Conservation (phyloP, 1,284 basidiomycete genomes). For the Moniliophthora roreri region DNA sequence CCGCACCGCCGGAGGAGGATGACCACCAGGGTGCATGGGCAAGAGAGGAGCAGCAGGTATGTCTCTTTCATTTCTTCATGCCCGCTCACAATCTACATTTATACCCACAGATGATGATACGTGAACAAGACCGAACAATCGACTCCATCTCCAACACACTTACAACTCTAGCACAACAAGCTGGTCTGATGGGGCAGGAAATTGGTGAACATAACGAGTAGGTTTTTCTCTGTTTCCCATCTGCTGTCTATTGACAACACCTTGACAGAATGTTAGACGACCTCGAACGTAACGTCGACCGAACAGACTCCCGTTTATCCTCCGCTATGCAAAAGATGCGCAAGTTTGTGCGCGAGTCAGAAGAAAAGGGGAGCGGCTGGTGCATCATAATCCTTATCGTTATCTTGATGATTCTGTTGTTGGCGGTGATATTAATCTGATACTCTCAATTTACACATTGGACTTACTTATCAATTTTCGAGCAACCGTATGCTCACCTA, state of each 20-base stretch:
- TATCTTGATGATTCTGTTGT: conserved; percentile 52
- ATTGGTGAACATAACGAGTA: conserved; percentile 88
- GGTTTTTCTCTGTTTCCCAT: conserved; percentile 24
- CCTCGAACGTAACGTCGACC: conserved; percentile 74
- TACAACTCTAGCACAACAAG: conserved; percentile 80
- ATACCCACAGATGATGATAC: conserved; percentile 69
- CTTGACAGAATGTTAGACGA: conserved; percentile 76
- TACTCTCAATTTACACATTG: no score
- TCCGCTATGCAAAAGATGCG: conserved; percentile 74
- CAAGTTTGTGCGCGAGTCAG: conserved; percentile 80
- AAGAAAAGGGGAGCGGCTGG: conserved; percentile 57
- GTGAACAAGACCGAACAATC: conserved; percentile 84
- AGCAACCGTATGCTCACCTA: no score
- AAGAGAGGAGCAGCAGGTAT: conserved; percentile 78
- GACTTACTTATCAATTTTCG: no score
- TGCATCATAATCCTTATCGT: conserved; percentile 57
- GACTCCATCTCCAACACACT: conserved; percentile 84
- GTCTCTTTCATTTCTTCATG: conserved; percentile 7
- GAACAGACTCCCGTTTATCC: conserved; percentile 67
- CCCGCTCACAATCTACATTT: not conserved
- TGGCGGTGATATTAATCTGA: conserved; percentile 58
- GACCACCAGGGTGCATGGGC: conserved; percentile 80
- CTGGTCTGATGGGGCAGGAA: conserved; percentile 88
- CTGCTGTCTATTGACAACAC: not conserved
- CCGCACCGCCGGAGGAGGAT: conserved; percentile 33